Evolutionary conservation across 768 basidiomycete species (phyloP), one percentile per base, ranked within the genome.

Genomic region (Lyophyllum semitale): DNA sequence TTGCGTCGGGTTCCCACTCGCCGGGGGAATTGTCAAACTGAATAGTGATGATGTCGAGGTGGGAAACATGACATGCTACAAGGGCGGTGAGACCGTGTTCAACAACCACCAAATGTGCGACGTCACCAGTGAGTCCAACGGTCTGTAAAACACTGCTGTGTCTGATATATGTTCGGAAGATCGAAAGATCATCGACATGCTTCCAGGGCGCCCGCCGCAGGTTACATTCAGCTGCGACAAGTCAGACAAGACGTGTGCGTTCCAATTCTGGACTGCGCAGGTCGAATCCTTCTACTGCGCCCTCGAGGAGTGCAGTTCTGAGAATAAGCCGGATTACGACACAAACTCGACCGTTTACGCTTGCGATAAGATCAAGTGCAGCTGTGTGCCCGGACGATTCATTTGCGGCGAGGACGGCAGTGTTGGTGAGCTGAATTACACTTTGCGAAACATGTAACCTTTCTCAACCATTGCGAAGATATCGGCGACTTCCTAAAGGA

Each of bases 261-360:
- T 99, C 80, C 95, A 99, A 71, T 99, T 99, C 75, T 99, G 97
- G 97, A 93, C 94, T 8, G 94, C 89, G 6, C 79, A 91, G 63
- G 82, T 93, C 53, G 96, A 99, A 68, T 95, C 93, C 0, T 98
- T 99, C 72, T 98, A 97, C 72, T 99, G 97, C 71, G 84, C 84
- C 9, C 79, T 99, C 51, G 79, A 90, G 40, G 68, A 81, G 17
- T 98, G 97, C 67, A 68, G 65, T 3, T 84, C 84, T 6, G 65
- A 76, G 32, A 65, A 55, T 1, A 68, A 69, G 25, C 63, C 74
- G 1, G 85, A 81, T 7, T 88, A 84, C 66, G 82, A 87, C 51
- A 72, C 74, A 23, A 95, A 97, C 65, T 73, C 74, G 15, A 97
- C 93, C 1, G 70, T 76, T 8, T 97, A 97, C 69, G 76, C 75